Percentiles rank a stretch among this genome's conserved stretches.
Conservation (phyloP, 352 stramenopile genomes). For the Globisporangium solare region DNA sequence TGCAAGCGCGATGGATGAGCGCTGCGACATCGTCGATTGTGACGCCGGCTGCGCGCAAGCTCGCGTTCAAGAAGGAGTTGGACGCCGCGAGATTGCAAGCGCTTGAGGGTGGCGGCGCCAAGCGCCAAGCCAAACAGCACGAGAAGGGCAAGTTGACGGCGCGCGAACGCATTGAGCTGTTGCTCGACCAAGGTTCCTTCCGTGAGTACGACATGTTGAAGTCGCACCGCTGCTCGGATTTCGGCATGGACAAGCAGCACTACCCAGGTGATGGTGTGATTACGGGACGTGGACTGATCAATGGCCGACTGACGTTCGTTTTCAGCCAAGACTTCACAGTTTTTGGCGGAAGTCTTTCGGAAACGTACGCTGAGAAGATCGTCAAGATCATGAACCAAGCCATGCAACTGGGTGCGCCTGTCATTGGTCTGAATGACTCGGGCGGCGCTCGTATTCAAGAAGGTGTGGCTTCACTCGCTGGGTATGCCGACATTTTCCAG, state of each 20-base stretch:
- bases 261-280: conserved; percentile 96
- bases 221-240: conserved; percentile 94
- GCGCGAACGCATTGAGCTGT: conserved; percentile 92
- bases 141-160: conserved; percentile 96
- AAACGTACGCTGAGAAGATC: conserved; percentile 98
- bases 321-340: conserved; percentile 98
- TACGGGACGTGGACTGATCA: conserved; percentile 92
- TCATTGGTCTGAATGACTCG: conserved; percentile 98
- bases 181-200: conserved; percentile 96
- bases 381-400: conserved; percentile 99
- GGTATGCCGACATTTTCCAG: conserved; percentile 99
- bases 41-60: conserved; percentile 57
- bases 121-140: conserved; percentile 88
- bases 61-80: conserved; percentile 69
- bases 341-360: conserved; percentile 94
- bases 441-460: conserved; percentile 98
- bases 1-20: conserved; percentile 38
- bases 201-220: conserved; percentile 97
- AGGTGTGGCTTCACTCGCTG: conserved; percentile 94
- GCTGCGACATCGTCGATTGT: conserved; percentile 30
- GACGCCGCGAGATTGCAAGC: conserved; percentile 66
- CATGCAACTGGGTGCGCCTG: conserved; percentile 91
- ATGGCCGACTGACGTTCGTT: conserved; percentile 94
- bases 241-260: conserved; percentile 93
- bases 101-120: conserved; percentile 25